Conservation (phyloP, 2,329 filamentous ascomycete species). For the Curvularia verruculosa region DNA sequence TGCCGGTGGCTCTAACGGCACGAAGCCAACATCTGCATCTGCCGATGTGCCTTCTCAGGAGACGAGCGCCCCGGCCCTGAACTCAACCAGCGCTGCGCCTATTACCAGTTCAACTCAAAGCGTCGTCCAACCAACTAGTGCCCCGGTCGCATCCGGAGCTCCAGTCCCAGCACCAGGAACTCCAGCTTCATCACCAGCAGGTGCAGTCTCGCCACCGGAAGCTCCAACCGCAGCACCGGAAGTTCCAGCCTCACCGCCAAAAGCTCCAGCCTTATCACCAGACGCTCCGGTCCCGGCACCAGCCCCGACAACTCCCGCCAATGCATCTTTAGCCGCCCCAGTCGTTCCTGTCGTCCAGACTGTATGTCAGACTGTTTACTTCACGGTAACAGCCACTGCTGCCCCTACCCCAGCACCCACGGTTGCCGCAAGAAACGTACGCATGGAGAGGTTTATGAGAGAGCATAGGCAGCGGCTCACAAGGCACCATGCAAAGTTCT, state of each 20-base stretch:
- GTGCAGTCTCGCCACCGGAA: not conserved
- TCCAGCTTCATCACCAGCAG: conserved; percentile 2
- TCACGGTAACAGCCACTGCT: conserved; percentile 19
- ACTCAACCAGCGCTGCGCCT: conserved; percentile 5
- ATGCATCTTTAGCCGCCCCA: conserved; percentile 9
- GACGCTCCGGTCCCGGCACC: not conserved
- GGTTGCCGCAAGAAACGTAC: conserved; percentile 13
- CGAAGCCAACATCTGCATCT: conserved; percentile 11
- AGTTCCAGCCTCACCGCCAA: not conserved
- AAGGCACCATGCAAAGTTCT: conserved; percentile 22
- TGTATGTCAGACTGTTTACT: conserved; percentile 24
- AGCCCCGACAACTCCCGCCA: conserved; percentile 4
- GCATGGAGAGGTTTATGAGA: conserved; percentile 23
- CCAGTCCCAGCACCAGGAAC: conserved; percentile 4
- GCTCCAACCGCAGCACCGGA: not conserved
- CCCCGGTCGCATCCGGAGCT: conserved; percentile 5
- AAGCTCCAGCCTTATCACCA: not conserved
- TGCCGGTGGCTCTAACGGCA: conserved; percentile 5
- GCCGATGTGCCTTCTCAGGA: conserved; percentile 7
- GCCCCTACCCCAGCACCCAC: conserved; percentile 18
- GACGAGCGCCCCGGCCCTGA: conserved; percentile 5
- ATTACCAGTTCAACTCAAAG: conserved; percentile 14
- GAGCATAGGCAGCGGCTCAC: conserved; percentile 25
- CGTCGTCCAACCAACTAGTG: conserved; percentile 11
- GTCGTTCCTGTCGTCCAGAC: conserved; percentile 17